These are phyloP conservation scores for Agroathelia rolfsii DNA, from an alignment of 1,284 basidiomycete species.

Conservation along the genomic window DNA sequence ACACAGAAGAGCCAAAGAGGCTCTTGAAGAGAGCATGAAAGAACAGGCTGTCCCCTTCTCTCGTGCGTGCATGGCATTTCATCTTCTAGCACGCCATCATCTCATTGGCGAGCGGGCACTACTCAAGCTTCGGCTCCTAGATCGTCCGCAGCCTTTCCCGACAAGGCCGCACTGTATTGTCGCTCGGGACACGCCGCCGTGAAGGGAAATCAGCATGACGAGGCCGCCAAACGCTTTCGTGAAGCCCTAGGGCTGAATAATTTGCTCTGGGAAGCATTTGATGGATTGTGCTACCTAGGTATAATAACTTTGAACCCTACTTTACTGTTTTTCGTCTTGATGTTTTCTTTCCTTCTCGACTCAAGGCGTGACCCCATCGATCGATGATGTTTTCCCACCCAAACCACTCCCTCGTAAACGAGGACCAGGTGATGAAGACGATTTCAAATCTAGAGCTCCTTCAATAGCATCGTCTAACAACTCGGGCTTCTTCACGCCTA, in stretches of 20 bases:
- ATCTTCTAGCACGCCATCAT: constrained; percentile 9
- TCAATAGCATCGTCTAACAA: constrained; percentile 25
- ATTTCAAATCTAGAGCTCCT: constrained; percentile 14
- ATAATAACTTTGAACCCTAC: constrained; percentile 20
- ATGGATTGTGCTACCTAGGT: constrained; percentile 81
- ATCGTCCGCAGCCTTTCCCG: constrained; percentile 45
- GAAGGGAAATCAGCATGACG: constrained; percentile 66
- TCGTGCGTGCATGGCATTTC: constrained; percentile 31
- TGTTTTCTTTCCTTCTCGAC: constrained; percentile 14
- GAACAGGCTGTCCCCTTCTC: constrained; percentile 40
- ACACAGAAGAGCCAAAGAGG: constrained; percentile 62
- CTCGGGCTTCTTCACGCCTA: constrained; percentile 43
- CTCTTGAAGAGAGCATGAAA: constrained; percentile 50
- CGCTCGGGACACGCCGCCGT: constrained; percentile 59
- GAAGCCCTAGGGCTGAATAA: constrained; percentile 70
- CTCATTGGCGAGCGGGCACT: constrained; percentile 13
- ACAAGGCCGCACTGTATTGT: constrained; percentile 58
- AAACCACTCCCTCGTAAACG: constrained; percentile 50
- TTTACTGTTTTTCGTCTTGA: constrained; percentile 6
- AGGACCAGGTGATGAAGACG: constrained; percentile 39
- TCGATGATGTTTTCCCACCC: constrained; percentile 63
- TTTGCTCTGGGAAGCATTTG: constrained; percentile 90
- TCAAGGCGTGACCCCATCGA: constrained; percentile 53
- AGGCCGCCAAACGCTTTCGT: constrained; percentile 63
- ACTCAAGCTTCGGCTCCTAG: constrained; percentile 43